Conservation (phyloP, 169 alveolate species). For the Cryptosporidium felis region DNA sequence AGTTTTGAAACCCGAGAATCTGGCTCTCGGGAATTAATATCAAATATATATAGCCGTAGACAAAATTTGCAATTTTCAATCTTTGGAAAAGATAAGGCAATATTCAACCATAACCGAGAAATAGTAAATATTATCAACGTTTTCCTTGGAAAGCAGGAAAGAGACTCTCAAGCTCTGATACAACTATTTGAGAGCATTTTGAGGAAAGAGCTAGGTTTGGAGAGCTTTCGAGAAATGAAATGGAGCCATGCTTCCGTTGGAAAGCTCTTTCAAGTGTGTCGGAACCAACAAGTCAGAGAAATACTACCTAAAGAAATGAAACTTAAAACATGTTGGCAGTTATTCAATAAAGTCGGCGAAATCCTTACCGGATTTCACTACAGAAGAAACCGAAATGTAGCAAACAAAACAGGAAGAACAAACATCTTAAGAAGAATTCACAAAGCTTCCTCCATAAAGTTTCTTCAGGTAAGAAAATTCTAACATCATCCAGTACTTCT, state of each 20-base stretch:
- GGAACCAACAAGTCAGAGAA: background rate
- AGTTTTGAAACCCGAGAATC: background rate
- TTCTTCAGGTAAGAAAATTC: constrained; percentile 46
- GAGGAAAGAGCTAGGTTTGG: background rate
- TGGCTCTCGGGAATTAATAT: background rate
- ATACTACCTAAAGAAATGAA: constrained; percentile 14
- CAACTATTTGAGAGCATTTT: background rate
- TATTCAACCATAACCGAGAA: background rate
- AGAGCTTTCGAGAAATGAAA: background rate
- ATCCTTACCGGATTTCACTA: constrained; percentile 14
- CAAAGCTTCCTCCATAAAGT: background rate
- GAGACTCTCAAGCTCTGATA: background rate
- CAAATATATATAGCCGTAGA: background rate
- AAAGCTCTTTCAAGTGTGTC: background rate
- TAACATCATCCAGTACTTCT: too few species aligned
- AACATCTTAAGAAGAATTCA: background rate
- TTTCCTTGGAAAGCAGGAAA: constrained; percentile 51
- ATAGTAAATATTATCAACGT: background rate
- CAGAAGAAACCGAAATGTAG: background rate
- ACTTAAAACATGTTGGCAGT: constrained; percentile 2
- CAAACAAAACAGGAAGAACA: background rate
- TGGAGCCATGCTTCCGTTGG: background rate
- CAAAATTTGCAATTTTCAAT: background rate
- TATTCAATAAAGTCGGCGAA: background rate
- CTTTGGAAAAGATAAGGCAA: constrained; percentile 16